phyloP scores from a whole-genome alignment of 177 flowering plant genomes.

The Tripterygium wilfordii region DNA sequence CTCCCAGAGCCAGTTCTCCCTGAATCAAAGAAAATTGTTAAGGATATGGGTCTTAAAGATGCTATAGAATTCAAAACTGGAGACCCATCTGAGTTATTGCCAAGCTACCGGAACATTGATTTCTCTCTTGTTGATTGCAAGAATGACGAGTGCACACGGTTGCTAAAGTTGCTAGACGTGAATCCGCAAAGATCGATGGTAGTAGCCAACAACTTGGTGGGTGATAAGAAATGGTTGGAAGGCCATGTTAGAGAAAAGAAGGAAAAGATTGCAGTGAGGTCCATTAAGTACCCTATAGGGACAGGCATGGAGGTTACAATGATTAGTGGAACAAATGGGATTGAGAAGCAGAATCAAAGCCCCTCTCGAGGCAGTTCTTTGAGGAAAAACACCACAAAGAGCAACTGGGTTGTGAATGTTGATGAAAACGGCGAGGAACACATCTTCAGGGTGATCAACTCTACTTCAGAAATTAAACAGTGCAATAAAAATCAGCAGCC shows the following conservation, averaged over 20 bases:
- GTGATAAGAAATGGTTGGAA: conserved; percentile 33
- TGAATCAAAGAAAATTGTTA: conserved; percentile 25
- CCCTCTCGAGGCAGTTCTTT: background rate
- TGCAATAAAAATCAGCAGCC: no score
- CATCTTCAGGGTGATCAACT: conserved; percentile 43
- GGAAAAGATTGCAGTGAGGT: conserved; percentile 28
- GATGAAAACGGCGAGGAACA: conserved; percentile 72
- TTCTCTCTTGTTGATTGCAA: conserved; percentile 56
- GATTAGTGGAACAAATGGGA: conserved; percentile 25
- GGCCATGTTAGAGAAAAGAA: conserved; percentile 26
- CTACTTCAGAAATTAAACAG: no score
- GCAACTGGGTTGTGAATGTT: conserved; percentile 45
- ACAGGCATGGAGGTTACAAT: conserved; percentile 59
- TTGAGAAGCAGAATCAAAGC: conserved; percentile 3
- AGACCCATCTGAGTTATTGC: conserved; percentile 39
- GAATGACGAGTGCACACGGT: conserved; percentile 21
- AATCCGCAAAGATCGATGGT: conserved; percentile 44
- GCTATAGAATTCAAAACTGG: conserved; percentile 54
- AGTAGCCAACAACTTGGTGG: conserved; percentile 47
- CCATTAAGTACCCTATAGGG: conserved; percentile 50
- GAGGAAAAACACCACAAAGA: conserved; percentile 20
- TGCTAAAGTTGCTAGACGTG: conserved; percentile 37
- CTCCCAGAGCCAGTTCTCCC: conserved; percentile 34
- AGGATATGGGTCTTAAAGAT: conserved; percentile 44
- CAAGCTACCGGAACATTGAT: conserved; percentile 37